Conservation (phyloP, 176 grass and related monocot genomes). For the Urochloa ruziziensis region DNA sequence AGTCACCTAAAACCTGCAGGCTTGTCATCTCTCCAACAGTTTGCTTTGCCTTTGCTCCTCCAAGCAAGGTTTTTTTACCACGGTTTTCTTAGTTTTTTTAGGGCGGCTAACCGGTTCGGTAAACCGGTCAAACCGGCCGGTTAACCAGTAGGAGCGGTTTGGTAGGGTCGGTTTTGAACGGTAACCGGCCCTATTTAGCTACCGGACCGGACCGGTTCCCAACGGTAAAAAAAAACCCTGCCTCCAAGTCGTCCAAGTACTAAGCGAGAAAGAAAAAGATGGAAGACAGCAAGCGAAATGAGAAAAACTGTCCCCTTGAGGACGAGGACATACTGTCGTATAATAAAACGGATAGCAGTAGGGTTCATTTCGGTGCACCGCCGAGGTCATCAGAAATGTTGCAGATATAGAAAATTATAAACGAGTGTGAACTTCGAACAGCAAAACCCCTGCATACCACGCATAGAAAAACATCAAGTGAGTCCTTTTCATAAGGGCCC, state of each 20-base stretch:
- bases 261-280: neutral
- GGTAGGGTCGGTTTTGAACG: too few relatives aligned
- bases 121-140: too few relatives aligned
- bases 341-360: too few relatives aligned
- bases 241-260: neutral
- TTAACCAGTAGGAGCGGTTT: too few relatives aligned
- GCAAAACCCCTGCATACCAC: slow-evolving; percentile 35
- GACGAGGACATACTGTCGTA: neutral
- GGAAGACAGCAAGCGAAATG: neutral
- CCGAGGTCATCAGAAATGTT: neutral
- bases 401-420: slow-evolving; percentile 4
- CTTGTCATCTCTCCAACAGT: slow-evolving; percentile 19
- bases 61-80: too few relatives aligned
- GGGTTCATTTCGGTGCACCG: slow-evolving; percentile 3
- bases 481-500: slow-evolving; percentile 19
- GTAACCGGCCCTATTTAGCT: too few relatives aligned
- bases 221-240: too few relatives aligned
- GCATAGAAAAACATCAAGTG: slow-evolving; percentile 24
- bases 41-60: neutral
- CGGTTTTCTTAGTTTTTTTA: too few relatives aligned
- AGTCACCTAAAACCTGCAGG: neutral
- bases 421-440: slow-evolving; percentile 16
- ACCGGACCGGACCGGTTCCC: too few relatives aligned
- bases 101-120: too few relatives aligned
- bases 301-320: neutral